A percentile compares a stretch with the other conserved stretches of the same genome.
Evolutionary conservation across 768 basidiomycete genomes (phyloP).

Genomic region (Butyriboletus loyo): DNA sequence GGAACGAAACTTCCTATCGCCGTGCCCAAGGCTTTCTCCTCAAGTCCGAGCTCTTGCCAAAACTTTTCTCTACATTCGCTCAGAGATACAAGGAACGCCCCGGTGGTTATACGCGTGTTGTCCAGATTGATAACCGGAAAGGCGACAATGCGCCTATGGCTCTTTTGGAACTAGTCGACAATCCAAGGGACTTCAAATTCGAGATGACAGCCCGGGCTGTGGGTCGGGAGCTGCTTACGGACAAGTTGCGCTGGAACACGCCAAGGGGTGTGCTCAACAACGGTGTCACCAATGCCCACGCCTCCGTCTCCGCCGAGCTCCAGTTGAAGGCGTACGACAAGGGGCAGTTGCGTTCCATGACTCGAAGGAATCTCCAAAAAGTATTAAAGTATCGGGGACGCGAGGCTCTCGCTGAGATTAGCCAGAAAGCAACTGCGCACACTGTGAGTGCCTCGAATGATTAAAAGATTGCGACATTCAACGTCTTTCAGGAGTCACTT

Average conservation of each 20-base stretch:
- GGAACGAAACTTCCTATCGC: slow-evolving; percentile 62
- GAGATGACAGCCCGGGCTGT: slow-evolving; percentile 87
- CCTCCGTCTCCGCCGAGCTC: slow-evolving; percentile 50
- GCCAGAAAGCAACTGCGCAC: slow-evolving; percentile 58
- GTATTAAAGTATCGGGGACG: slow-evolving; percentile 56
- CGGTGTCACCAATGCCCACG: slow-evolving; percentile 44
- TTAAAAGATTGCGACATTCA: slow-evolving; percentile 2
- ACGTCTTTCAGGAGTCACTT: slow-evolving; percentile 52
- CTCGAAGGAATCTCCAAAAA: slow-evolving; percentile 75
- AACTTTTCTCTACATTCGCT: slow-evolving; percentile 78
- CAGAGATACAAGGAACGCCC: slow-evolving; percentile 76
- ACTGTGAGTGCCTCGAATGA: slow-evolving; percentile 48
- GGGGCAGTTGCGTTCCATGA: slow-evolving; percentile 55
- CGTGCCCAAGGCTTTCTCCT: slow-evolving; percentile 80
- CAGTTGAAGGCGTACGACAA: slow-evolving; percentile 35
- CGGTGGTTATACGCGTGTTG: slow-evolving; percentile 94
- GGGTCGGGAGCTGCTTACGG: slow-evolving; percentile 75
- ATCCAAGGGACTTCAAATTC: slow-evolving; percentile 81
- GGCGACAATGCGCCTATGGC: slow-evolving; percentile 95
- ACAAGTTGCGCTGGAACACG: slow-evolving; percentile 45
- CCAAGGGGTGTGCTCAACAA: slow-evolving; percentile 49
- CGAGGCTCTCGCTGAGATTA: slow-evolving; percentile 46
- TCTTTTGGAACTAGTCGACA: slow-evolving; percentile 93
- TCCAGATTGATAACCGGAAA: slow-evolving; percentile 82
- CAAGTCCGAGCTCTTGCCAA: slow-evolving; percentile 66